Evolutionary conservation across 305 asterid species (phyloP), one percentile per base, ranked within the genome.

Genomic region (Coffea humblotiana): DNA sequence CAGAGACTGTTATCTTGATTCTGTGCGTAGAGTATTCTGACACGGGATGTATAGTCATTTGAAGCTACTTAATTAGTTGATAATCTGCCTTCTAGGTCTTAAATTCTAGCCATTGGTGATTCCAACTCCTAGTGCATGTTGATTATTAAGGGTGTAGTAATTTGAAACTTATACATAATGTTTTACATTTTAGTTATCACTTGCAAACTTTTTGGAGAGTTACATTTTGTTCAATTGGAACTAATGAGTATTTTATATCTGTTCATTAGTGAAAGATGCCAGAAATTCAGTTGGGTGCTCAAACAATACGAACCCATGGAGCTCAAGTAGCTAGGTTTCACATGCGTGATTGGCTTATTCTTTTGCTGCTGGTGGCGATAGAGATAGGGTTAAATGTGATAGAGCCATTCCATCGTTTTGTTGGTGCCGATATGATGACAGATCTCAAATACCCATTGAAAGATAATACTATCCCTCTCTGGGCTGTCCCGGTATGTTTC

Each of bases 271-370:
- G 80, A 52, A 86, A 89, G 79, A 94, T 94, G 98, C 97, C 97
- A 48, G 97, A 92, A 85, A 90, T 91, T 85, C 98, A 94, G 87
- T 84, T 94, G 87, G 98, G 98, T 56, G 92, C 90, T 80, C 97
- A 92, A 88, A 90, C 97, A 8, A 71, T 94, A 54, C 90, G 95
- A 86, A 66, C 89, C 77, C 97, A 93, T 86, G 99, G 99, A 83
- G 86, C 74, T 79, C 88, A 87, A 88, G 93, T 95, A 45, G 97
- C 92, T 77, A 92, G 87, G 86, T 76, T 89, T 83, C 97, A 93
- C 91, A 89, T 88, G 94, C 97, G 90, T 67, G 99, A 95, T 83
- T 95, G 99, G 99, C 82, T 95, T 71, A 95, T 95, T 82, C 93
- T 95, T 74, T 2, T 91, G 84, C 85, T 95, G 83, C 98, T 95